These are phyloP conservation scores for Ophiostoma ips DNA, from an alignment of 2,329 filamentous ascomycete species.

Conservation along the genomic window DNA sequence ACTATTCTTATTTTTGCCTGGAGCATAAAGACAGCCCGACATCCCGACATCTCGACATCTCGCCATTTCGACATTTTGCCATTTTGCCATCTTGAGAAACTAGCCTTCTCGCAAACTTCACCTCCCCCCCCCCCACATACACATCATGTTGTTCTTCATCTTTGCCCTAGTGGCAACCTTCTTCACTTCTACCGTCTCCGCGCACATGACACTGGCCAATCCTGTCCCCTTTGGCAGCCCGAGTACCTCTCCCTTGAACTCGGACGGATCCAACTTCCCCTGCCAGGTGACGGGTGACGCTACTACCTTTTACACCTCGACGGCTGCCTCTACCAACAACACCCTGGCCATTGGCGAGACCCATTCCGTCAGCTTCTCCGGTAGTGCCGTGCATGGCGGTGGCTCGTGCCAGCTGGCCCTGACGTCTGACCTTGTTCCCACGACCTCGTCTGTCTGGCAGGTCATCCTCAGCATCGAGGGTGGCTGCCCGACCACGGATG, in stretches of 20 bases:
- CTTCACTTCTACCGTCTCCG: conserved; percentile 4
- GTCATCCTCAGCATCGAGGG: conserved; percentile 21
- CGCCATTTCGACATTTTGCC: no score
- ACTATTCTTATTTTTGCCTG: background rate
- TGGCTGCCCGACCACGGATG: conserved; percentile 18
- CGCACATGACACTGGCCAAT: conserved; percentile 13
- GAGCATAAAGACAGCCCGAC: background rate
- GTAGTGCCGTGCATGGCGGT: conserved; percentile 19
- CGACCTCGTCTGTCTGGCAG: conserved; percentile 16
- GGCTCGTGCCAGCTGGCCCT: conserved; percentile 22
- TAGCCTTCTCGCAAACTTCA: no score
- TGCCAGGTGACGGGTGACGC: conserved; percentile 22
- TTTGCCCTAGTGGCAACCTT: conserved; percentile 5
- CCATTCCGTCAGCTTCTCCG: conserved; percentile 17
- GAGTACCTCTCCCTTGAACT: conserved; percentile 13
- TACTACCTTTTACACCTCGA: conserved; percentile 26
- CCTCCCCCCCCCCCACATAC: background rate
- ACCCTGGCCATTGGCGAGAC: conserved; percentile 13
- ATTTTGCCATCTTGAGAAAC: no score
- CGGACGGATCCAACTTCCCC: conserved; percentile 13
- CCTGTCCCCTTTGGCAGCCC: conserved; percentile 14
- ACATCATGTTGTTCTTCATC: background rate
- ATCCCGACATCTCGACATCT: background rate
- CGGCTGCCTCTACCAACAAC: conserved; percentile 8
- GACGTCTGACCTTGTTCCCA: conserved; percentile 13